Evolutionary conservation across 352 stramenopile genomes (phyloP).

Genomic region (Pythium brassicae): DNA sequence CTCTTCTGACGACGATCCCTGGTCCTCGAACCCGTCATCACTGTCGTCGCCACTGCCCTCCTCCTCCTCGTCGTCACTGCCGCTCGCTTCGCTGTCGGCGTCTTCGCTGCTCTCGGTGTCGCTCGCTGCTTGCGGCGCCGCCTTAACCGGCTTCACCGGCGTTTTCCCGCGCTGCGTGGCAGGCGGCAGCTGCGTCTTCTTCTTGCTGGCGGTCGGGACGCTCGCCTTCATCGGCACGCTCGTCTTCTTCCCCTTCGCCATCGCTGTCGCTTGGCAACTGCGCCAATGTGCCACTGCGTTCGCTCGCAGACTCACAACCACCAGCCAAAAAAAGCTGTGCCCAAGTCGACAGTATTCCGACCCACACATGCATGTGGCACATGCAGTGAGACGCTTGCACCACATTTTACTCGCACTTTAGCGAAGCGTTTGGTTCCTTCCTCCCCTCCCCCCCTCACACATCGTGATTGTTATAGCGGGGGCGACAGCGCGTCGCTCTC

Average conservation of each 20-base stretch:
- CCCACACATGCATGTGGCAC: too few relatives aligned
- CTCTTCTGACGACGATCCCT: slow-evolving; percentile 72
- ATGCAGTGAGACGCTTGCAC: too few relatives aligned
- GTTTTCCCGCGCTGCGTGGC: slow-evolving; percentile 4
- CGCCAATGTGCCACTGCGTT: too few relatives aligned
- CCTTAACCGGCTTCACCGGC: slow-evolving; percentile 4
- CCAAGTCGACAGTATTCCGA: too few relatives aligned
- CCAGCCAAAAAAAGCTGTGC: too few relatives aligned
- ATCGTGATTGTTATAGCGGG: too few relatives aligned
- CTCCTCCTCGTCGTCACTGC: slow-evolving; percentile 31
- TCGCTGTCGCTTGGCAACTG: not conserved
- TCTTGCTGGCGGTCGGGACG: slow-evolving; percentile 15
- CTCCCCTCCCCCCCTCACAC: not conserved
- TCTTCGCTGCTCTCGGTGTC: slow-evolving; percentile 21
- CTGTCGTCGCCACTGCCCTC: slow-evolving; percentile 37
- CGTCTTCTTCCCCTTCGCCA: slow-evolving; percentile 15
- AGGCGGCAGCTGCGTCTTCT: slow-evolving; percentile 12
- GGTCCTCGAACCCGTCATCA: slow-evolving; percentile 80
- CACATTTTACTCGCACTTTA: too few relatives aligned
- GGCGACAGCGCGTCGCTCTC: too few relatives aligned
- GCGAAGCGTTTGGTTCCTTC: not conserved
- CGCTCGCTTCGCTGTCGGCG: slow-evolving; percentile 12
- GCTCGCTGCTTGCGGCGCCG: slow-evolving; percentile 15
- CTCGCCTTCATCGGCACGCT: slow-evolving; percentile 18
- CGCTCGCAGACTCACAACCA: not conserved